Evolutionary conservation across 2,329 filamentous ascomycete species (phyloP), one percentile per base, ranked within the genome.

Genomic region (Harringtonia lauricola): DNA sequence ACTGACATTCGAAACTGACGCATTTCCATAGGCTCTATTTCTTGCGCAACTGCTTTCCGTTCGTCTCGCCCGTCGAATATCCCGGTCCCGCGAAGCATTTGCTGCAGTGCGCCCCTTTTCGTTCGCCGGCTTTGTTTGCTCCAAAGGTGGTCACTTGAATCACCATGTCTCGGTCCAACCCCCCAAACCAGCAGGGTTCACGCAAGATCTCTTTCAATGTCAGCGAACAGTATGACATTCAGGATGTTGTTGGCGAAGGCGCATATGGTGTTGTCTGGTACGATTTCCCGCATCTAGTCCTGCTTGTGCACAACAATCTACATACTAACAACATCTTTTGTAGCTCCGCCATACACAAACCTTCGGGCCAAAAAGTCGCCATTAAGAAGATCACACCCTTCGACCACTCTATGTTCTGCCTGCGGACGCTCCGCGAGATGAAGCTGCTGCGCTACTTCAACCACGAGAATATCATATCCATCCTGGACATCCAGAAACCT

Each of bases 371-470:
- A 67, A 96, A 96, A 68, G 92, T 98, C 48, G 92, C 92, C 49
- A 98, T 98, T 74, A 98, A 98, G 76, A 98, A 98, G 77, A 98
- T 98, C 58, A 96, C 89, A 0, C 92, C 92, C 7, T 98, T 98
- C 65, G 92, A 98, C 59, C 92, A 96, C 64, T 95, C 88, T 62
- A 95, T 95, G 89, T 95, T 95, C 74, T 95, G 90, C 64, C 70
- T 98, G 57, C 77, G 92, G 63, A 98, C 92, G 1, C 72, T 98
- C 53, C 88, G 92, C 64, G 92, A 98, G 69, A 98, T 98, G 92
- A 98, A 98, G 77, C 75, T 98, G 46, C 71, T 98, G 58, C 79
- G 92, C 57, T 96, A 98, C 68, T 98, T 98, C 73, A 98, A 96
- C 69, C 92, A 98, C 63, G 92, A 98, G 68, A 98, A 98, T 67